A percentile compares a stretch with the other conserved stretches of the same genome.
phyloP scores from a whole-genome alignment of 1,284 basidiomycete species.

The Pseudozyma thailandica region DNA sequence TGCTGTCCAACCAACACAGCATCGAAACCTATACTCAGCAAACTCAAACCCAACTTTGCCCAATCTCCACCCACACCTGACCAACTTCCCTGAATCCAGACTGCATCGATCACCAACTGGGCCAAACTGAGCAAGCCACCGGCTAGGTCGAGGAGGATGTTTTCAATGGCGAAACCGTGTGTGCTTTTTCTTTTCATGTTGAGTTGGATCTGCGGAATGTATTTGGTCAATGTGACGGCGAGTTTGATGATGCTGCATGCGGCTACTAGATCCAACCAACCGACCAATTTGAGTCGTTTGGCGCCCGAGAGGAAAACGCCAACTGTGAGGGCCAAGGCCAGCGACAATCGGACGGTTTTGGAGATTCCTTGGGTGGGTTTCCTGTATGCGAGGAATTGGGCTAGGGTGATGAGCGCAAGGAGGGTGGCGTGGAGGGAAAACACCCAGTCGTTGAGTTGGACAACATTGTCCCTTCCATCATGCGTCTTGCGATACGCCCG shows the following conservation, averaged over 20 bases:
- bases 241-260: slow-evolving; percentile 68
- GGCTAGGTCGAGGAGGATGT: slow-evolving; percentile 68
- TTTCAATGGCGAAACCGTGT: slow-evolving; percentile 68
- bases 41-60: slow-evolving; percentile 67
- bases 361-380: slow-evolving; percentile 10
- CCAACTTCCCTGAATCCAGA: slow-evolving; percentile 58
- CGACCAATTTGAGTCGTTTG: slow-evolving; percentile 2
- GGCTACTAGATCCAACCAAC: slow-evolving; percentile 49
- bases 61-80: slow-evolving; percentile 59
- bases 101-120: slow-evolving; percentile 64
- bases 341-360: slow-evolving; percentile 5
- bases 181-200: slow-evolving; percentile 68
- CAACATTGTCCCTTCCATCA: slow-evolving; percentile 45
- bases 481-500: slow-evolving; percentile 47
- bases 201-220: slow-evolving; percentile 62
- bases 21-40: slow-evolving; percentile 69
- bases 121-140: slow-evolving; percentile 66
- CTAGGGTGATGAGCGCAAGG: slow-evolving; percentile 20
- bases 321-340: slow-evolving; percentile 10
- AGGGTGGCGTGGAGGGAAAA: slow-evolving; percentile 55
- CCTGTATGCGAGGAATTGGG: slow-evolving; percentile 7
- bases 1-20: slow-evolving; percentile 68
- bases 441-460: slow-evolving; percentile 52
- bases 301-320: slow-evolving; percentile 21
- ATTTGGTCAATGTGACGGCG: slow-evolving; percentile 67